Base-by-base conservation (phyloP, 2,329 filamentous ascomycete species). In the Chrysosporium queenslandicum region DNA sequence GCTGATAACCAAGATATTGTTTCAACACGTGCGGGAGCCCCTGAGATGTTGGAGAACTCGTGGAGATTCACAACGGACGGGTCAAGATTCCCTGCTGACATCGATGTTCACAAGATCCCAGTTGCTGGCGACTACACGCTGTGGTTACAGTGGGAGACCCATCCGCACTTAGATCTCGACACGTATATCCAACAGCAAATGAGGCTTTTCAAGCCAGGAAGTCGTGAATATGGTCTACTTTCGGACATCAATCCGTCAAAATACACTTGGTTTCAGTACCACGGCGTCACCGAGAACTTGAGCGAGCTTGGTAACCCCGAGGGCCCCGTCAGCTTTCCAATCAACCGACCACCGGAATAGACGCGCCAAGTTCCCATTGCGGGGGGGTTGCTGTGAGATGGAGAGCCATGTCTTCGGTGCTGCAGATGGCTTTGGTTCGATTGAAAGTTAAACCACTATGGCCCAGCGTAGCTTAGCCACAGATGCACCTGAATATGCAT, bases 21-120 rank as follows among this genome's bases (percentile, higher is more conserved):
- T 20, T 43, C 34, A 14, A 12, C 34, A 9, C 43, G 46, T 9
- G 7, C 9, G 16, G 12, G n/a, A 7, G 36, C 34, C n/a, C 12
- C 12, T 7, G 51, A 53, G 29, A 32, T 47, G 2, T 14, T 49
- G 4, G 51, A 53, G 25, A 34, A 48, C n/a, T 34, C 43, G 12
- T 53, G 51, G 51, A 42, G 27, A 23, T 41, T 8, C 11, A 48
- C 51, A n/a, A 36, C 27, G 6, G 40, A 48, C 1, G 45, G 45
- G 3, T 18, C 42, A 5, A 47, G 51, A 34, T 25, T 49, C 2
- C 51, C 51, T 37, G 32, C 27, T 6, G 30, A 20, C 25, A 20
- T n/a, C 3, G 27, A 30, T 25, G 2, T 36, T 16, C 3, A 6
- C 25, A 4, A 25, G 3, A 9, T 47, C 11, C 25, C 20, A 3